A percentile compares a stretch with the other conserved stretches of the same genome.
Conservation (phyloP, 352 stramenopile genomes). For the Pythium folliculosum region DNA sequence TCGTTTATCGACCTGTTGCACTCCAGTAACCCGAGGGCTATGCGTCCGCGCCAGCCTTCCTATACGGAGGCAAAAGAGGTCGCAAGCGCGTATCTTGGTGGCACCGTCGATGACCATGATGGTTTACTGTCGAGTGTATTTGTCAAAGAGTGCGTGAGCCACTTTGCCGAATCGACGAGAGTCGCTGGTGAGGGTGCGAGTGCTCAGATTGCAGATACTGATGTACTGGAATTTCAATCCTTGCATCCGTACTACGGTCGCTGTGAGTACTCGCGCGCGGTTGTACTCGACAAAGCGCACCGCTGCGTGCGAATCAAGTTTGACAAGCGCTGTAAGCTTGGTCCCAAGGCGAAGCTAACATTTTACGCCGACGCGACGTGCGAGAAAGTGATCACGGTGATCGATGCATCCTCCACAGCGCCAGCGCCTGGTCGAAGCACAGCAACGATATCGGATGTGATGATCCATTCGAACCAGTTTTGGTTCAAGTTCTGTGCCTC, state of each 20-base stretch:
- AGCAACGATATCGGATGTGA: slow-evolving; percentile 43
- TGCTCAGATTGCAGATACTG: slow-evolving; percentile 3
- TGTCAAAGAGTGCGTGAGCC: slow-evolving; percentile 83
- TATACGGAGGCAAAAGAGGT: slow-evolving; percentile 67
- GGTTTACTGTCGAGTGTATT: slow-evolving; percentile 69
- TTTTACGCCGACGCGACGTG: slow-evolving; percentile 78
- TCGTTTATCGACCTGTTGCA: slow-evolving; percentile 14
- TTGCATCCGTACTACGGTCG: slow-evolving; percentile 85
- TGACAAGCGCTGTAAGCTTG: slow-evolving; percentile 74
- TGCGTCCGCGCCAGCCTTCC: slow-evolving; percentile 47
- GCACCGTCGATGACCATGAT: slow-evolving; percentile 58
- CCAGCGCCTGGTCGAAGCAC: slow-evolving; percentile 4
- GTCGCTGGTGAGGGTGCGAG: slow-evolving; percentile 56
- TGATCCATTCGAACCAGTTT: slow-evolving; percentile 75
- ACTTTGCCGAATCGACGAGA: slow-evolving; percentile 82
- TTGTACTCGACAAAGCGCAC: slow-evolving; percentile 51
- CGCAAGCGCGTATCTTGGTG: slow-evolving; percentile 51
- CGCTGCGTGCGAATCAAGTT: slow-evolving; percentile 79
- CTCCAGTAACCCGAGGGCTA: slow-evolving; percentile 13
- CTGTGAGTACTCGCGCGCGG: slow-evolving; percentile 74
- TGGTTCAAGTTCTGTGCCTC: slow-evolving; percentile 81
- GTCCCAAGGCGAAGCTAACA: slow-evolving; percentile 63
- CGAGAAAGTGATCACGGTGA: slow-evolving; percentile 47
- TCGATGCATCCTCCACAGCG: slow-evolving; percentile 50
- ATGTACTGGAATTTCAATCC: slow-evolving; percentile 65